Evolutionary conservation across 2,329 filamentous ascomycete species (phyloP).

Genomic region (Penicillium crustosum): DNA sequence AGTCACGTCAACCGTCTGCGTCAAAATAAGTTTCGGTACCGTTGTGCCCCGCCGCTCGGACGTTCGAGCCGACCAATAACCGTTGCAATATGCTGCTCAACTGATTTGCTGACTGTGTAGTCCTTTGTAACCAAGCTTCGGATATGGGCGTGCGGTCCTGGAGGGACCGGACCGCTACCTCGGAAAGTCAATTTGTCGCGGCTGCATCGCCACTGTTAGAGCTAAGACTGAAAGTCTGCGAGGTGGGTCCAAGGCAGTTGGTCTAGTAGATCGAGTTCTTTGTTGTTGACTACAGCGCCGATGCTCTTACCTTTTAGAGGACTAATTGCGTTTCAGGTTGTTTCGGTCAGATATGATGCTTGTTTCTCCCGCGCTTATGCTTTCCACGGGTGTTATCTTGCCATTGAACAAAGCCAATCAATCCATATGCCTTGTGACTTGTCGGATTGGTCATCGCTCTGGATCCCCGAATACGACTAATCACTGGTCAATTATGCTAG

Average conservation of each 20-base stretch:
- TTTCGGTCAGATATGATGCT: not conserved
- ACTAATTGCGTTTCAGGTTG: not conserved
- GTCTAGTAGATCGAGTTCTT: slow-evolving; percentile 28
- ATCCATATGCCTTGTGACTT: slow-evolving; percentile 35
- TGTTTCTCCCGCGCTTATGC: not conserved
- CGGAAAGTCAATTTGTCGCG: slow-evolving; percentile 21
- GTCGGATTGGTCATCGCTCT: slow-evolving; percentile 37
- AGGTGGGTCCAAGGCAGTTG: slow-evolving; percentile 29
- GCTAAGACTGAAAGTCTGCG: slow-evolving; percentile 38
- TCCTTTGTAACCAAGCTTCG: slow-evolving; percentile 36
- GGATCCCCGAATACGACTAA: slow-evolving; percentile 44
- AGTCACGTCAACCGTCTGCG: slow-evolving; percentile 40
- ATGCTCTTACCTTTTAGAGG: slow-evolving; percentile 25
- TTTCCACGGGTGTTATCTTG: slow-evolving; percentile 17
- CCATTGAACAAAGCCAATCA: slow-evolving; percentile 39
- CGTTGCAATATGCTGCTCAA: slow-evolving; percentile 33
- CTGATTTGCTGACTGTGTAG: slow-evolving; percentile 25
- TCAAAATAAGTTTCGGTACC: slow-evolving; percentile 40
- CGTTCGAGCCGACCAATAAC: slow-evolving; percentile 36
- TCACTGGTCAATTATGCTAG: slow-evolving; percentile 27
- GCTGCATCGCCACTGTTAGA: slow-evolving; percentile 38
- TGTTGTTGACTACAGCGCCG: slow-evolving; percentile 37
- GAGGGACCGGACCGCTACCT: slow-evolving; percentile 25
- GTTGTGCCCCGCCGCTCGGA: slow-evolving; percentile 30
- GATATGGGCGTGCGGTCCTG: slow-evolving; percentile 38